Evolutionary conservation across 768 basidiomycete genomes (phyloP).

Genomic region (Cystofilobasidium ferigula): DNA sequence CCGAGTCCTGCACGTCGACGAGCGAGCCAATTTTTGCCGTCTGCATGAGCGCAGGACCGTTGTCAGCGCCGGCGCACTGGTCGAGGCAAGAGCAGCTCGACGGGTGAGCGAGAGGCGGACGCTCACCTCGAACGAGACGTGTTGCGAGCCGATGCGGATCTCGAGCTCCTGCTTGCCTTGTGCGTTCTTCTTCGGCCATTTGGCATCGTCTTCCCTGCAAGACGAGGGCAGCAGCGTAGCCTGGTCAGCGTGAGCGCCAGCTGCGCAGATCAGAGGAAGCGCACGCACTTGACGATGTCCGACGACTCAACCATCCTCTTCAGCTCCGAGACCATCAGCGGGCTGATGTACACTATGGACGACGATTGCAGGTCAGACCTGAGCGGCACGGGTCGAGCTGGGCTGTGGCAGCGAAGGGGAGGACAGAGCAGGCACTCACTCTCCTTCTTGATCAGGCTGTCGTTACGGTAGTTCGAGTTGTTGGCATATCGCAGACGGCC

Average conservation of each 20-base stretch:
- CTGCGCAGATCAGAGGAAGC: neutral
- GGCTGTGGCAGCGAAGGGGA: neutral
- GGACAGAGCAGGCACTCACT: constrained; percentile 48
- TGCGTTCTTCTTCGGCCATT: constrained; percentile 99
- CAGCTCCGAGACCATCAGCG: constrained; percentile 82
- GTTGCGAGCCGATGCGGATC: constrained; percentile 83
- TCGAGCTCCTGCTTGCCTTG: constrained; percentile 98
- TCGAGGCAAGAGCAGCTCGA: too few relatives aligned
- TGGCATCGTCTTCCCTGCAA: constrained; percentile 89
- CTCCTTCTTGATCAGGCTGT: constrained; percentile 95
- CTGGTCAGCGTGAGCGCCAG: neutral
- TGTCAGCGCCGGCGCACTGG: too few relatives aligned
- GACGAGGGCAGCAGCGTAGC: neutral
- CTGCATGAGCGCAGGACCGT: constrained; percentile 42
- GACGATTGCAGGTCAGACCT: too few relatives aligned
- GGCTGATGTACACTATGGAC: constrained; percentile 88
- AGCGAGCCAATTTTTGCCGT: constrained; percentile 96
- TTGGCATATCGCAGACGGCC: constrained; percentile 81
- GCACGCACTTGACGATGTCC: constrained; percentile 75
- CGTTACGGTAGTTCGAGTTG: constrained; percentile 98
- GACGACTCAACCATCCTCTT: constrained; percentile 86
- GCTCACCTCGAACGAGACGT: constrained; percentile 85
- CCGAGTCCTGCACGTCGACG: constrained; percentile 91
- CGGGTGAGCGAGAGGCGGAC: too few relatives aligned
- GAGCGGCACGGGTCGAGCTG: neutral